Base-by-base conservation (phyloP, 202 grass and related monocot genomes). In the Eragrostis tef region DNA sequence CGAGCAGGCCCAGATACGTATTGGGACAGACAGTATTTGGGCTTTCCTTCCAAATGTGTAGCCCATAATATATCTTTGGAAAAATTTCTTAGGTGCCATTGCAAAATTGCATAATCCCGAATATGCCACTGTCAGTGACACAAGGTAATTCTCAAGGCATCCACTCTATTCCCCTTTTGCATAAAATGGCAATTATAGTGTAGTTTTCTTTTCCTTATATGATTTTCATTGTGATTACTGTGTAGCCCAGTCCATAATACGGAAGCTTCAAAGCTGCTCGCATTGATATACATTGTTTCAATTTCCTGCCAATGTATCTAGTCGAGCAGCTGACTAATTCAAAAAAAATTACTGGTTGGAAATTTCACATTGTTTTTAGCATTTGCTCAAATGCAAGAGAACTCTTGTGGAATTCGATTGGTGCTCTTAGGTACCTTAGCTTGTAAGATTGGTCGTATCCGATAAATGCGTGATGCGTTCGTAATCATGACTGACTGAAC, bases 111-210 rank as follows among this genome's bases (percentile, higher is more conserved):
- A n/a, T n/a, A n/a, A n/a, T n/a, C n/a, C n/a, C n/a, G n/a, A n/a
- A n/a, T n/a, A n/a, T n/a, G n/a, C n/a, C n/a, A n/a, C n/a, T n/a
- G n/a, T n/a, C n/a, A n/a, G n/a, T n/a, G n/a, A n/a, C n/a, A 89
- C 83, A 83, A 83, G 88, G 88, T 89, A 86, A 86, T 70, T 51
- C 48, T 67, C 25, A 2, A 19, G 3, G 16, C 68, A 68, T 48
- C 48, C 29, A 6, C 6, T 79, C 71, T 25, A 48, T 64, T 54
- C 24, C 44, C 34, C 9, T 71, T 85, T 65, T 71, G 16, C 2
- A 26, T 42, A 51, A 12, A 19, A 7, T 67, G n/a, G 11, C 47
- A 4, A 67, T 66, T 25, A n/a, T 73, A 20, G 20, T 5, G 71
- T 47, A 31, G 29, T 2, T 39, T 34, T 50, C 3, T 63, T 22